Conservation (phyloP, 2,329 filamentous ascomycete genomes). For the Fusarium circinatum region DNA sequence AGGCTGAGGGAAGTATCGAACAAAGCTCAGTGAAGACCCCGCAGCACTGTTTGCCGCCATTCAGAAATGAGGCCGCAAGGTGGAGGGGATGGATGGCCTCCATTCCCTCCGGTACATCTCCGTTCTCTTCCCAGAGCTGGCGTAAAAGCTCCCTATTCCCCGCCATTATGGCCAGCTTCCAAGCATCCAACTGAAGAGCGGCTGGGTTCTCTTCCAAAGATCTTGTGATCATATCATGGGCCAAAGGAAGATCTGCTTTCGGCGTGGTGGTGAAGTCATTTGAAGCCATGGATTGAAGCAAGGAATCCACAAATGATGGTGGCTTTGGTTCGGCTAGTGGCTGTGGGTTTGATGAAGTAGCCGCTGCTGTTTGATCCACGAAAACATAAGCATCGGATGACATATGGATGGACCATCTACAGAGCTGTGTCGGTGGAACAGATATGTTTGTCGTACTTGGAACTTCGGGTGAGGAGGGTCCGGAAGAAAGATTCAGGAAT, state of each 20-base stretch:
- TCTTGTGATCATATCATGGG: background rate
- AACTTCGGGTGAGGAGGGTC: background rate
- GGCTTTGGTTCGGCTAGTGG: background rate
- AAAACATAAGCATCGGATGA: too few species aligned
- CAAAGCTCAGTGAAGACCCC: accelerated
- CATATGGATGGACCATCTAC: background rate
- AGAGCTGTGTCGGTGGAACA: background rate
- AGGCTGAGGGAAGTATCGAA: accelerated
- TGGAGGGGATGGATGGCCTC: background rate
- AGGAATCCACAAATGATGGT: accelerated
- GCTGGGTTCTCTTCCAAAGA: background rate
- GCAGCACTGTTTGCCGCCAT: background rate
- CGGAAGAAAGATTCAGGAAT: background rate
- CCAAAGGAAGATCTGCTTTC: background rate
- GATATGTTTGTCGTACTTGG: background rate
- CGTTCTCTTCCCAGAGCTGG: accelerated
- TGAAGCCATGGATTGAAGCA: background rate
- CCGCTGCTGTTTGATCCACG: background rate
- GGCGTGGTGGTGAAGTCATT: background rate
- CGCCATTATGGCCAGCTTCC: background rate
- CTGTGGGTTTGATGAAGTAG: background rate
- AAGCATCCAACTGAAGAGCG: background rate
- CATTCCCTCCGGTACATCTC: background rate
- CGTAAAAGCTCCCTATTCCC: accelerated
- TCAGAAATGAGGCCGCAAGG: background rate